A percentile compares a stretch with the other conserved stretches of the same genome.
These are phyloP conservation scores for Protomyces macrosporus DNA, from an alignment of 1,139 yeast species.

Conservation along the genomic window DNA sequence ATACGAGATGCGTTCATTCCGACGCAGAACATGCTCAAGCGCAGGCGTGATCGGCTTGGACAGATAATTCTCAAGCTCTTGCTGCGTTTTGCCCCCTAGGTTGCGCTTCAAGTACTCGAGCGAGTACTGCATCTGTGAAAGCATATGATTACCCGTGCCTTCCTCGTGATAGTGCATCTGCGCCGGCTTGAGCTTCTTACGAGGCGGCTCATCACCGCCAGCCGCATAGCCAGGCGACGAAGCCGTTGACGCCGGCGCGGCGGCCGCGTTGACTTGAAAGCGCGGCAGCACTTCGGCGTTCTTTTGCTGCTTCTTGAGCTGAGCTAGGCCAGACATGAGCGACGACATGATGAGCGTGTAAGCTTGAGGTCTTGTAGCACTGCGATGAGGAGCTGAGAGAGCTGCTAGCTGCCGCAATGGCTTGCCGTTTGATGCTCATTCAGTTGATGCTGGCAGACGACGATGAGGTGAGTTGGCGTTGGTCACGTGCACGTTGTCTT, in stretches of 20 bases:
- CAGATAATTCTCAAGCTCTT: conserved; percentile 13
- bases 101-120: conserved; percentile 66
- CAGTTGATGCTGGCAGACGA: too few species aligned
- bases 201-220: conserved; percentile 35
- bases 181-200: conserved; percentile 28
- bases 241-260: conserved; percentile 24
- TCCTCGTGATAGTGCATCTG: conserved; percentile 6
- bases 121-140: conserved; percentile 67
- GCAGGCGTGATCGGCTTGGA: conserved; percentile 17
- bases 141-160: conserved; percentile 32
- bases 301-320: conserved; percentile 56
- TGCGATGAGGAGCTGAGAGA: too few species aligned
- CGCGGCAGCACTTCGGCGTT: conserved; percentile 38
- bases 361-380: not conserved
- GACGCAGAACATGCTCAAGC: conserved; percentile 21
- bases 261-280: conserved; percentile 43
- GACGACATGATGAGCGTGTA: conserved; percentile 31
- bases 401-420: too few species aligned
- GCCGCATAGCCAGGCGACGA: conserved; percentile 28
- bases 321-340: conserved; percentile 48
- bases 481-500: too few species aligned
- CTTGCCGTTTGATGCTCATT: too few species aligned
- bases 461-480: too few species aligned
- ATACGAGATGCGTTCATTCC: conserved; percentile 41
- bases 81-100: conserved; percentile 44